These are phyloP conservation scores for Epichloe sylvatica DNA, from an alignment of 2,329 filamentous ascomycete genomes.

Conservation along the genomic window DNA sequence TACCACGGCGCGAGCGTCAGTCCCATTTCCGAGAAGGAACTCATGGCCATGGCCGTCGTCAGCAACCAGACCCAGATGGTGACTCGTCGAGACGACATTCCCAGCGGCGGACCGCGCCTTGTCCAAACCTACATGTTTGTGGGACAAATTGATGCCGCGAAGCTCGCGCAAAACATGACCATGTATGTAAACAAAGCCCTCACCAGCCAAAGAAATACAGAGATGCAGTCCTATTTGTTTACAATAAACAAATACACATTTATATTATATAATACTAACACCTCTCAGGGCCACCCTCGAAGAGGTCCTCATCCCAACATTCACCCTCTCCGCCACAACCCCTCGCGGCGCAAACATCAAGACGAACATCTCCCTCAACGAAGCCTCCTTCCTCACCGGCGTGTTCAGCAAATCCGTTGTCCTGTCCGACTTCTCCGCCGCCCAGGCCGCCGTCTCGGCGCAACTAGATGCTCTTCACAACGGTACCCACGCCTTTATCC, in stretches of 20 bases:
- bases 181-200: conserved; percentile 35
- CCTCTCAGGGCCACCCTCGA: conserved; percentile 40
- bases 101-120: conserved; percentile 27
- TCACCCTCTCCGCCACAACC: conserved; percentile 49
- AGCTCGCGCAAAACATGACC: conserved; percentile 41
- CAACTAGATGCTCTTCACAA: conserved; percentile 31
- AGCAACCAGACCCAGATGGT: conserved; percentile 8
- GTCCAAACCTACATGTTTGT: conserved; percentile 55
- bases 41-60: conserved; percentile 14
- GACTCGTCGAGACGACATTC: not conserved
- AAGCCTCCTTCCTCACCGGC: conserved; percentile 57
- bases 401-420: conserved; percentile 49
- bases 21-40: conserved; percentile 13
- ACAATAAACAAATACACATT: not conserved
- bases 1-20: conserved; percentile 37
- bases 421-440: conserved; percentile 34
- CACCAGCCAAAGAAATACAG: no score
- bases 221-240: no score
- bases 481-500: conserved; percentile 47
- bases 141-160: conserved; percentile 48
- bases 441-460: conserved; percentile 35
- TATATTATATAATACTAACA: not conserved
- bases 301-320: conserved; percentile 50
- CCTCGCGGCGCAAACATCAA: conserved; percentile 36
- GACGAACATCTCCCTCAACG: conserved; percentile 54